Conservation (phyloP, 2,329 filamentous ascomycete species). For the Arthrobotrys entomopaga region DNA sequence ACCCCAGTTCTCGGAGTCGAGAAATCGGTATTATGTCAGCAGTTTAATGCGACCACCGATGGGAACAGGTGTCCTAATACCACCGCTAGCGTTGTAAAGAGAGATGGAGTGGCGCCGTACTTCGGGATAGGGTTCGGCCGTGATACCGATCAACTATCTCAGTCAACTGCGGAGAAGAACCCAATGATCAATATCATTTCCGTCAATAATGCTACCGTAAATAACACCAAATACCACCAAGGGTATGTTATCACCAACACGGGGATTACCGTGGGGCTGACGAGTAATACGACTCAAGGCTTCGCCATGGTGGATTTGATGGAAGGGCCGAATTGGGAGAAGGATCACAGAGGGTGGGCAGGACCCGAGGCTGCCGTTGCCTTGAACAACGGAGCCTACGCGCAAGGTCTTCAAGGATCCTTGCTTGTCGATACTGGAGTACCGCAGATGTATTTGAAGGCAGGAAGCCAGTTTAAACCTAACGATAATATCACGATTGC, state of each 20-base stretch:
- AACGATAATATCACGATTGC: conserved; percentile 13
- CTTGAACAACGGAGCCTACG: conserved; percentile 20
- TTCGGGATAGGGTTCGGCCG: conserved; percentile 25
- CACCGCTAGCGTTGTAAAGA: neutral
- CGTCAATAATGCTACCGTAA: conserved; percentile 21
- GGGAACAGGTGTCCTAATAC: neutral
- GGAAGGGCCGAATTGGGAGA: conserved; percentile 20
- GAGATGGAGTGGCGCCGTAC: conserved; percentile 8
- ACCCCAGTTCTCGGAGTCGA: conserved; percentile 25
- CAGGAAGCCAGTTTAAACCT: conserved; percentile 11
- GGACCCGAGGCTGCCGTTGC: conserved; percentile 21
- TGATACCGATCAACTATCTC: conserved; percentile 15
- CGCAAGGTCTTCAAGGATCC: conserved; percentile 4
- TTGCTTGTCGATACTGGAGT: conserved; percentile 16
- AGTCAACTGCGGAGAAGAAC: conserved; percentile 22
- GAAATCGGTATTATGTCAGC: neutral
- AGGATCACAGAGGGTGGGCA: conserved; percentile 14
- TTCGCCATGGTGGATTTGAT: conserved; percentile 18
- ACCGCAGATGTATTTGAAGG: conserved; percentile 25
- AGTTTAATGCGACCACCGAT: neutral
- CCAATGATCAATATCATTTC: conserved; percentile 32
- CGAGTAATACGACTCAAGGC: conserved; percentile 18
- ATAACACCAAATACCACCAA: conserved; percentile 21
- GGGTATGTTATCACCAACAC: conserved; percentile 26
- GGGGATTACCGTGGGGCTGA: conserved; percentile 11